phyloP scores from a whole-genome alignment of 2,329 filamentous ascomycete species.

The Incumbomyces delicatus region DNA sequence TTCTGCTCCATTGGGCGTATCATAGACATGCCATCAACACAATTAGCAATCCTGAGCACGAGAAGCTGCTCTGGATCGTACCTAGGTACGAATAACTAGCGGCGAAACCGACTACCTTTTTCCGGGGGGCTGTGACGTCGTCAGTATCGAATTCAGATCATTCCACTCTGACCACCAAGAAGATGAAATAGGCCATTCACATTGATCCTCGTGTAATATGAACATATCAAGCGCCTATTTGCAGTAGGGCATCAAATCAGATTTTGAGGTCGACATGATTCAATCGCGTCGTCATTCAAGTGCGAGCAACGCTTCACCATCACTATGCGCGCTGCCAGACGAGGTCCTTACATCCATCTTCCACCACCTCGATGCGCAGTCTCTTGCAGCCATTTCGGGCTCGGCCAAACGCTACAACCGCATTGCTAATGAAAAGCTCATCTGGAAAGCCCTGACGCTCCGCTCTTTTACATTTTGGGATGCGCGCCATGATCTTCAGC shows the following conservation, averaged over 20 bases:
- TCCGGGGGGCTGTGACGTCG: background rate
- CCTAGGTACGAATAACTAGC: too few species aligned
- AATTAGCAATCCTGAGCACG: too few species aligned
- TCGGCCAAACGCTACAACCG: slow-evolving; percentile 55
- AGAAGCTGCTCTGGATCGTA: too few species aligned
- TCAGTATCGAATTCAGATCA: background rate
- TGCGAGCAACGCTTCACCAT: background rate
- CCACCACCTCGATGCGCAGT: slow-evolving; percentile 45
- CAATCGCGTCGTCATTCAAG: background rate
- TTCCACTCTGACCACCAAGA: too few species aligned
- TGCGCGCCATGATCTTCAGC: slow-evolving; percentile 48
- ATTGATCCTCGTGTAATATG: too few species aligned
- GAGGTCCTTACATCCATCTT: slow-evolving; percentile 79
- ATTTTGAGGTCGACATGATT: background rate
- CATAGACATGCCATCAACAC: too few species aligned
- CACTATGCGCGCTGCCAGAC: slow-evolving; percentile 50
- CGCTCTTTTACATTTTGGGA: slow-evolving; percentile 67
- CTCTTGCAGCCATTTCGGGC: slow-evolving; percentile 44
- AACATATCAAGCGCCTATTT: too few species aligned
- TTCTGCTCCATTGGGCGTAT: too few species aligned
- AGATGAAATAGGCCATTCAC: too few species aligned
- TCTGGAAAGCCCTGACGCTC: slow-evolving; percentile 72
- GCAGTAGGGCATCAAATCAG: too few species aligned
- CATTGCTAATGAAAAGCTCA: slow-evolving; percentile 59
- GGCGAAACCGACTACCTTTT: too few species aligned